Evolutionary conservation across 2,329 filamentous ascomycete species (phyloP).

Genomic region (Mycogone perniciosa): DNA sequence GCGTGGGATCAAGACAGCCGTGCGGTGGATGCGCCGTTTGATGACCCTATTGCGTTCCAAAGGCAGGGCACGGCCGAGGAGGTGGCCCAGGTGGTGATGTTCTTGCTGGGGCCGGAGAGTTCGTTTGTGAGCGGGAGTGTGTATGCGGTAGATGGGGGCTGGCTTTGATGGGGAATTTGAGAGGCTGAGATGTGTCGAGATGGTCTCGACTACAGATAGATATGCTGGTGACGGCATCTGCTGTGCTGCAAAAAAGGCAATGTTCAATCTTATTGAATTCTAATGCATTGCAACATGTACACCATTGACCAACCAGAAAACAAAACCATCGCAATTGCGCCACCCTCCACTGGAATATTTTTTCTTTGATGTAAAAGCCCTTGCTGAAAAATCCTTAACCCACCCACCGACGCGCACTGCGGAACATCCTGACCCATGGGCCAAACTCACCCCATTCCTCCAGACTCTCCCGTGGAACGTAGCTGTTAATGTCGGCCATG

Average conservation of each 20-base stretch:
- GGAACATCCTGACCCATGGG: conserved; percentile 81
- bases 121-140: conserved; percentile 31
- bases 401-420: conserved; percentile 83
- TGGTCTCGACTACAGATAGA: not conserved
- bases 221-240: not conserved
- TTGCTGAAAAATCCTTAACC: conserved; percentile 36
- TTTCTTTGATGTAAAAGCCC: not conserved
- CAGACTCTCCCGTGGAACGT: conserved; percentile 51
- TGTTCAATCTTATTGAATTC: not conserved
- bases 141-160: conserved; percentile 42
- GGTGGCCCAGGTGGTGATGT: conserved; percentile 29
- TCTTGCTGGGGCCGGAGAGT: conserved; percentile 31
- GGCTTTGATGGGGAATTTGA: conserved; percentile 21
- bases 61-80: conserved; percentile 38
- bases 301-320: not conserved
- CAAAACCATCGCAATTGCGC: not conserved
- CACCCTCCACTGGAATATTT: not conserved
- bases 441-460: conserved; percentile 73
- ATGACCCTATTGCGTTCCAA: conserved; percentile 36
- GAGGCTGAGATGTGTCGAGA: no score
- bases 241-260: no score
- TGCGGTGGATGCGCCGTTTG: conserved; percentile 33
- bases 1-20: conserved; percentile 30
- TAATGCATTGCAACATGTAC: not conserved
- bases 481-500: conserved; percentile 71